Percentiles rank a stretch among this genome's conserved stretches.
Evolutionary conservation across 768 basidiomycete genomes (phyloP).

Genomic region (Mycena metata): DNA sequence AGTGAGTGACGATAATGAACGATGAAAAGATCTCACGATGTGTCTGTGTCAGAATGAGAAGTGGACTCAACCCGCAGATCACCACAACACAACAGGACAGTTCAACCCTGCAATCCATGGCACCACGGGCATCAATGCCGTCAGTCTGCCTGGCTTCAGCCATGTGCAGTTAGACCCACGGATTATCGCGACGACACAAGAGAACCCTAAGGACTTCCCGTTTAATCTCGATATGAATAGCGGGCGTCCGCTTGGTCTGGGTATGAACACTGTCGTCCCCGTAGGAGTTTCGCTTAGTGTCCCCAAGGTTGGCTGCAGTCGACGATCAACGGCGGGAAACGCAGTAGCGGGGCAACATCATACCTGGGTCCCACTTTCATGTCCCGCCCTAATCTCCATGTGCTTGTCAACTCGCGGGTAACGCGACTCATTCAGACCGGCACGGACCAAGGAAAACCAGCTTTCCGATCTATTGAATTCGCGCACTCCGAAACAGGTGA

Average conservation of each 20-base stretch:
- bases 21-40: no score
- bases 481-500: not conserved
- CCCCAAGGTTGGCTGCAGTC: not conserved
- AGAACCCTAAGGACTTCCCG: slow-evolving; percentile 7
- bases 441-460: not conserved
- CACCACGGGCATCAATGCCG: slow-evolving; percentile 43
- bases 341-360: not conserved
- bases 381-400: not conserved
- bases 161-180: slow-evolving; percentile 25
- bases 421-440: not conserved
- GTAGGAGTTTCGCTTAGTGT: not conserved
- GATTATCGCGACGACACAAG: slow-evolving; percentile 14
- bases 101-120: slow-evolving; percentile 51
- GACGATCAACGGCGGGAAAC: not conserved
- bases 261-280: not conserved
- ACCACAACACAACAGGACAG: slow-evolving; percentile 49
- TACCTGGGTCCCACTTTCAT: not conserved
- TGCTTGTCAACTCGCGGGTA: not conserved
- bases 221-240: slow-evolving; percentile 16
- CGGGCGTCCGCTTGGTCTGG: not conserved
- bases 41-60: slow-evolving; percentile 39
- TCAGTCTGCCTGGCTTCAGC: slow-evolving; percentile 46
- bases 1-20: not conserved
- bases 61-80: slow-evolving; percentile 46
- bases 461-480: not conserved